Evolutionary conservation across 345 rosid species (phyloP), one percentile per base, ranked within the genome.

Genomic region (Zanthoxylum bungeanum): DNA sequence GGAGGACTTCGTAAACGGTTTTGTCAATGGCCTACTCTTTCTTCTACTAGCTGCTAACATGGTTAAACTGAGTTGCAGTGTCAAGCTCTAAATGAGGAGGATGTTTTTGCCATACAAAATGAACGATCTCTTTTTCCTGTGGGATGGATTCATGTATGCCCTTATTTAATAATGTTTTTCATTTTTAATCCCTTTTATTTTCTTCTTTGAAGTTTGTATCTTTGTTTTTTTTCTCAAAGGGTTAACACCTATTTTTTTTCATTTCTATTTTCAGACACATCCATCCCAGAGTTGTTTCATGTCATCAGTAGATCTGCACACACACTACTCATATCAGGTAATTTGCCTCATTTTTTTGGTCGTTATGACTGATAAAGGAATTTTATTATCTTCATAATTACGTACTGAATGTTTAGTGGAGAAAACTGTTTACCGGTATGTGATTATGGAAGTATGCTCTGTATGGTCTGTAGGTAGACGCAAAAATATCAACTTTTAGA

Each of bases 261-360:
- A 46, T 42, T 10, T 75, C 28, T 52, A 21, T 83, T 76, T 80
- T 60, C 90, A 93, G 98, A 93, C 97, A 49, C 98, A 93, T 82
- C 98, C 98, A 77, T 85, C 97, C 77, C 98, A 93, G 74, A 85
- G 87, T 71, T 93, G 98, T 80, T 93, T 93, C 87, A 82, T 91
- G 96, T 93, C 98, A 75, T 89, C 97, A 5, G 73, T 89, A 52
- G 98, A 93, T 81, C 85, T 93, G 80, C 98, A 93, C 76, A 93
- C 98, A 34, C 98, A 93, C 61, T 91, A 83, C 85, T 85, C 94
- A 22, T 89, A 87, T 79, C 94, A 89, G 91, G 94, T 85, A 83
- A 65, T 46, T 36, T 5, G 53, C 50, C 28, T 28, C 12, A 19
- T 58, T 52, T 4, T n/a, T 14, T 14, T 46, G 64, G 42, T 36